Evolutionary conservation across 345 rosid species (phyloP), one percentile per base, ranked within the genome.

Genomic region (Citrus sinensis): DNA sequence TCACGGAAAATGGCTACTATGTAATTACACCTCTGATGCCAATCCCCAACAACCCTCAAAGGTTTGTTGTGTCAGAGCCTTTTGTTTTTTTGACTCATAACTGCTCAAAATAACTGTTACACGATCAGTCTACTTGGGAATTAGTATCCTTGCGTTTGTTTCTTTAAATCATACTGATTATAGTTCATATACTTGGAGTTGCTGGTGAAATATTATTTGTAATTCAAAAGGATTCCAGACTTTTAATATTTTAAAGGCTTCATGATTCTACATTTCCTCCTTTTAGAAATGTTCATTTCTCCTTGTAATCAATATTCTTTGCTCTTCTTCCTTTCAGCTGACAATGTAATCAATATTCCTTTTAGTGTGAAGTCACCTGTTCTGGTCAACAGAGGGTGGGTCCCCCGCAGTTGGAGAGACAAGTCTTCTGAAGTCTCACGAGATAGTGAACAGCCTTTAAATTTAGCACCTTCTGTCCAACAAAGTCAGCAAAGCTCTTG

Each of bases 361-460:
- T 84, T 76, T 91, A 96, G 99, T 77, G 82, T 90, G 79, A 90
- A 86, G 83, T 85, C 89, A 34, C 93, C 98, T 40, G 84, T 96
- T 86, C 89, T 96, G 76, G 97, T 94, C 70, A 94, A 94, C 80
- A 92, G 98, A 76, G 99, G 99, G 82, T 96, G 99, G 99, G 95
- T 94, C 32, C 99, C 98, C 35, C 93, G 97, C 22, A 89, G 90
- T 83, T 92, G 99, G 99, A 92, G 90, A 82, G 97, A 96, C 51
- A 89, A 87, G 71, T 82, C 90, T 62, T 54, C 74, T 24, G 83
- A 85, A 85, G 80, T 80, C 63, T 70, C 80, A 54, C 86, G 77
- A 49, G 82, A 88, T 54, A 22, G 42, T 34, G 83, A 82, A 42
- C 87, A 85, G 72, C 82, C 79, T 67, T 75, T 84, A 62, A 80